Evolutionary conservation across 108 stramenopile species (phyloP).

Genomic region (Mediolabrus comicus): DNA sequence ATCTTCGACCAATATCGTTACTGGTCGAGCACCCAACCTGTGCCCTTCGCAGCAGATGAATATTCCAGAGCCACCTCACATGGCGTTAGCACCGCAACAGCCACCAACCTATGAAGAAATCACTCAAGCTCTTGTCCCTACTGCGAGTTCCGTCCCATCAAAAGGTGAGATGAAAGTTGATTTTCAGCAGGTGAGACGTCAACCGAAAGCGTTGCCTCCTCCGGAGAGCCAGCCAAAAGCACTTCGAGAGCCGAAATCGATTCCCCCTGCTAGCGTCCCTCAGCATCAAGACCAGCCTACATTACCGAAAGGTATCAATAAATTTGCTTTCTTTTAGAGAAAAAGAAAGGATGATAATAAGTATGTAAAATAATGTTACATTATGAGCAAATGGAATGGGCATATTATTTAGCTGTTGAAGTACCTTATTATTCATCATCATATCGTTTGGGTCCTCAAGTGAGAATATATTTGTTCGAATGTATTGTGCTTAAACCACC

Average conservation of each 20-base stretch:
- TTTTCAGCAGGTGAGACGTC: background rate
- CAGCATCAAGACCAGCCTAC: background rate
- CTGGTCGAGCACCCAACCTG: background rate
- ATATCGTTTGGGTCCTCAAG: constrained; percentile 18
- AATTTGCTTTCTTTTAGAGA: constrained; percentile 2
- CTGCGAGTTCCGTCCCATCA: background rate
- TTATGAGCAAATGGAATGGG: too few species aligned
- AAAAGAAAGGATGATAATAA: background rate
- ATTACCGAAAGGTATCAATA: background rate
- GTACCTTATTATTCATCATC: too few species aligned
- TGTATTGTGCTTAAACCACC: constrained; percentile 24
- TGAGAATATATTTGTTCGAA: constrained; percentile 22
- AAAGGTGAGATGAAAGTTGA: background rate
- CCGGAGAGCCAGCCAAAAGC: background rate
- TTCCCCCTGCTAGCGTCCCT: too few species aligned
- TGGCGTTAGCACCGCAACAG: constrained; percentile 9
- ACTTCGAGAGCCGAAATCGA: background rate
- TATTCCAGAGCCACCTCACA: background rate
- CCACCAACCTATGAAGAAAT: constrained; percentile 29
- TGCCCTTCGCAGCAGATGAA: background rate
- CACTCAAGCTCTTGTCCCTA: constrained; percentile 5
- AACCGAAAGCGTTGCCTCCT: background rate
- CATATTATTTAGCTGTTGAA: too few species aligned
- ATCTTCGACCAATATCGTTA: background rate
- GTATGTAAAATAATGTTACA: background rate